Conservation (phyloP, 306 rosid species). For the Cicer yamashitae region DNA sequence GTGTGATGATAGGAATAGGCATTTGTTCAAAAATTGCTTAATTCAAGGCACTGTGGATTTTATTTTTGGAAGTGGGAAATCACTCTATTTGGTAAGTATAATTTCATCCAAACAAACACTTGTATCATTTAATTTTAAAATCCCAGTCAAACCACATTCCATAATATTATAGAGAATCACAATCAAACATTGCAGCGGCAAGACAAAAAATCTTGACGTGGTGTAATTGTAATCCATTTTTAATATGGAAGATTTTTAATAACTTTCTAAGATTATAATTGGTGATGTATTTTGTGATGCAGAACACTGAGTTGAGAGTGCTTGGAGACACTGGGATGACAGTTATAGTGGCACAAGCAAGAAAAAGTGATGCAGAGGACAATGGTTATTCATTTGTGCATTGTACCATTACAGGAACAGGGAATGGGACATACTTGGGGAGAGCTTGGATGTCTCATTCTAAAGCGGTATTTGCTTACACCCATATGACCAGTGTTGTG, state of each 20-base stretch:
- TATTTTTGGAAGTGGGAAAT: slow-evolving; percentile 35
- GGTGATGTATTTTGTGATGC: not conserved
- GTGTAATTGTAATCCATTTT: too few relatives aligned
- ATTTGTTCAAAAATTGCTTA: slow-evolving; percentile 31
- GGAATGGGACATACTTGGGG: slow-evolving; percentile 50
- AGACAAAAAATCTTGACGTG: too few relatives aligned
- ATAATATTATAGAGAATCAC: too few relatives aligned
- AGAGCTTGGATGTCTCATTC: slow-evolving; percentile 63
- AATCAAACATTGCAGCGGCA: too few relatives aligned
- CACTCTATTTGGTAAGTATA: slow-evolving; percentile 26
- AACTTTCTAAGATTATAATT: too few relatives aligned
- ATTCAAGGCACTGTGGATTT: slow-evolving; percentile 33
- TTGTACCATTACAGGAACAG: slow-evolving; percentile 51
- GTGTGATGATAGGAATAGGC: slow-evolving; percentile 27
- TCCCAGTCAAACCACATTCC: too few relatives aligned
- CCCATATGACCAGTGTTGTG: slow-evolving; percentile 42
- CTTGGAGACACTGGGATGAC: not conserved
- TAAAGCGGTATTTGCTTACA: slow-evolving; percentile 53
- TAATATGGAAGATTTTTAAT: too few relatives aligned
- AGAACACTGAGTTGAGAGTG: not conserved
- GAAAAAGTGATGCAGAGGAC: slow-evolving; percentile 8
- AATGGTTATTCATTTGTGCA: slow-evolving; percentile 62
- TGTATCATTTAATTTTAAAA: too few relatives aligned
- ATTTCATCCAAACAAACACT: not conserved
- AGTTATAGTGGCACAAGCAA: slow-evolving; percentile 57